Percentiles rank a stretch among this genome's conserved stretches.
phyloP scores from a whole-genome alignment of 306 rosid genomes.

The Geum urbanum region DNA sequence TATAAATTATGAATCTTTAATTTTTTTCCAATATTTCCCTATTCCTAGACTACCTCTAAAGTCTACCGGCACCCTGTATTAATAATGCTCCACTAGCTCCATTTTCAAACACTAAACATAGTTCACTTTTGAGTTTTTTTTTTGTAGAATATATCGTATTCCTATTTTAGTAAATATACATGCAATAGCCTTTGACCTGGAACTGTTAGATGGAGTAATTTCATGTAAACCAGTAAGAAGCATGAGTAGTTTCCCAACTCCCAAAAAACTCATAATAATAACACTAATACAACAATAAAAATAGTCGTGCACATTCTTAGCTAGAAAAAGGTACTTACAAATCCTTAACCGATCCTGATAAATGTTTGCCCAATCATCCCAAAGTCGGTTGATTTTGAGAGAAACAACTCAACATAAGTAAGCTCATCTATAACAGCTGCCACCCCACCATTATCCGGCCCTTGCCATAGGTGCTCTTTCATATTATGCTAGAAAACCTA shows the following conservation, averaged over 20 bases:
- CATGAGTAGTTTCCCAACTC: neutral
- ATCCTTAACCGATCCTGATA: constrained; percentile 89
- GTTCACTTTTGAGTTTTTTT: neutral
- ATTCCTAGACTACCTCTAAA: neutral
- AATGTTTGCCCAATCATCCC: constrained; percentile 84
- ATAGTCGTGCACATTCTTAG: constrained; percentile 1
- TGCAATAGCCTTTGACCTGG: neutral
- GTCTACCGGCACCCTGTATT: neutral
- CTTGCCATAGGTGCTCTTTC: constrained; percentile 62
- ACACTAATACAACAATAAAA: neutral
- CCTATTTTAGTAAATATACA: neutral
- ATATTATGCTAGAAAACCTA: constrained; percentile 79
- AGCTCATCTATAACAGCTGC: constrained; percentile 91
- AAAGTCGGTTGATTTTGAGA: constrained; percentile 61
- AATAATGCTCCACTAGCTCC: neutral
- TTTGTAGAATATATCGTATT: neutral
- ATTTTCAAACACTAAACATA: neutral
- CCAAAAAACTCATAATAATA: neutral
- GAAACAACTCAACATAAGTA: constrained; percentile 71
- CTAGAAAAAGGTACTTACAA: constrained; percentile 60
- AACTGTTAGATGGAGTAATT: neutral
- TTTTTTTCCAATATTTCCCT: neutral
- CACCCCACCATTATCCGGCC: constrained; percentile 81
- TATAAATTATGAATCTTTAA: constrained; percentile 23
- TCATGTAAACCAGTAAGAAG: constrained; percentile 1